A percentile compares a stretch with the other conserved stretches of the same genome.
Conservation (phyloP, 176 grass and related monocot genomes). For the Oryza glaberrima region DNA sequence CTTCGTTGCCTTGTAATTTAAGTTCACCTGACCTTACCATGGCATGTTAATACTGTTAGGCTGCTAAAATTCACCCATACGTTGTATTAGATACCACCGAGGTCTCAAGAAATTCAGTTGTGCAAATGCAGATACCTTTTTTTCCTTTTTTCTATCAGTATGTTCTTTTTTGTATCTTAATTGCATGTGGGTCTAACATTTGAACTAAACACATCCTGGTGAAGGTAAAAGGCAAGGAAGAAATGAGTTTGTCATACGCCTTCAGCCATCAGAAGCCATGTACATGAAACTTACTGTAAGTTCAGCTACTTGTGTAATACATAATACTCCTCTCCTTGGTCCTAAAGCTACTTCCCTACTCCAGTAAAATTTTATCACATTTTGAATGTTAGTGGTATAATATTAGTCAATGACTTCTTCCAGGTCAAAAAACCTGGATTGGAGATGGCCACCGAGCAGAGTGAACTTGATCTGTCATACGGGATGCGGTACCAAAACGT, state of each 20-base stretch:
- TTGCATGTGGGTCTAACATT: constrained; percentile 33
- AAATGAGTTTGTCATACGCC: constrained; percentile 99
- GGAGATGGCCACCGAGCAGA: constrained; percentile 97
- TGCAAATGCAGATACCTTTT: background rate
- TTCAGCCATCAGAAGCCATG: constrained; percentile 98
- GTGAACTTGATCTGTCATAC: constrained; percentile 98
- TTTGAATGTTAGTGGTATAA: constrained; percentile 26
- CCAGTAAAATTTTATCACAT: background rate
- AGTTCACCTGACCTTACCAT: background rate
- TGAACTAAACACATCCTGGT: constrained; percentile 35
- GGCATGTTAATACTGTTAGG: background rate
- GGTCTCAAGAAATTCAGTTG: constrained; percentile 4
- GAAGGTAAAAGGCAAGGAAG: constrained; percentile 97
- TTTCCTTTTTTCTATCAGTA: constrained; percentile 16
- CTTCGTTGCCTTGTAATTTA: constrained; percentile 10
- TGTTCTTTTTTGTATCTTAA: constrained; percentile 14
- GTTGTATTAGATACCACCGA: background rate
- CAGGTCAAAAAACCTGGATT: constrained; percentile 99
- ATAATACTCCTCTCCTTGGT: background rate
- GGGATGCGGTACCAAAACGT: constrained; percentile 89
- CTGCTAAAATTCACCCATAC: constrained; percentile 20
- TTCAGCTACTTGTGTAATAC: constrained; percentile 26
- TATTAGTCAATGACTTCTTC: constrained; percentile 11
- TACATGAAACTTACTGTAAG: constrained; percentile 99
- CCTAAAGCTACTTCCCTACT: background rate